Evolutionary conservation across 2,329 filamentous ascomycete species (phyloP), one percentile per base, ranked within the genome.

Genomic region (Lachnellula cervina): DNA sequence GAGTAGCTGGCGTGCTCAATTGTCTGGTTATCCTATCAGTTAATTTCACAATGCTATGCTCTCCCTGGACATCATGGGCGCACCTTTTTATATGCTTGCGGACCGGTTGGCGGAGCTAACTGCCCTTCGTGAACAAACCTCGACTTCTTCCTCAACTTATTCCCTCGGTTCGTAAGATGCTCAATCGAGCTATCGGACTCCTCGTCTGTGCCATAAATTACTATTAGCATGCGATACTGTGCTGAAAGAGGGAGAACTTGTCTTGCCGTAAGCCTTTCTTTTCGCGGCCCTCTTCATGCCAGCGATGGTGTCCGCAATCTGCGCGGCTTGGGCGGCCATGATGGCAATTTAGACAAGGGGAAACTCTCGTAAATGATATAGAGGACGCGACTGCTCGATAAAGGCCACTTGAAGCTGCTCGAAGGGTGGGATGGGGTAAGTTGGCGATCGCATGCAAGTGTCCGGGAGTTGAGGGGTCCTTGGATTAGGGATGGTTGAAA

Each of bases 131-230:
- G 85, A 46, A 88, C 81, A 68, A 89, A 89, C 63, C 83, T 80
- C 45, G 89, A 85, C 64, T 83, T 81, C 70, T 84, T 88, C 76
- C 91, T 89, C 46, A 93, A 77, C 70, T 92, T 93, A 71, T 90
- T 83, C 59, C 87, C 88, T 67, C 88, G 85, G 71, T 91, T 91
- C 55, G 84, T 87, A 64, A 81, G 81, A 64, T 81, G 78, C 58
- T 85, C 80, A 64, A 90, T 84, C 53, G 83, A 81, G 58, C 85
- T 84, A 71, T 93, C 89, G 56, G 87, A 89, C 69, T 92, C 89
- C 64, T 86, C 89, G 59, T 90, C 89, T 91, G 72, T 40, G 55
- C 52, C 46, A 62, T 46, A 40, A 46, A 51, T 54, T 17, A 44
- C 64, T 51, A 62, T 59, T 40, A 47, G 54, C 40, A 49, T 70